phyloP scores from a whole-genome alignment of 345 rosid genomes.

The Lepidium africanum region DNA sequence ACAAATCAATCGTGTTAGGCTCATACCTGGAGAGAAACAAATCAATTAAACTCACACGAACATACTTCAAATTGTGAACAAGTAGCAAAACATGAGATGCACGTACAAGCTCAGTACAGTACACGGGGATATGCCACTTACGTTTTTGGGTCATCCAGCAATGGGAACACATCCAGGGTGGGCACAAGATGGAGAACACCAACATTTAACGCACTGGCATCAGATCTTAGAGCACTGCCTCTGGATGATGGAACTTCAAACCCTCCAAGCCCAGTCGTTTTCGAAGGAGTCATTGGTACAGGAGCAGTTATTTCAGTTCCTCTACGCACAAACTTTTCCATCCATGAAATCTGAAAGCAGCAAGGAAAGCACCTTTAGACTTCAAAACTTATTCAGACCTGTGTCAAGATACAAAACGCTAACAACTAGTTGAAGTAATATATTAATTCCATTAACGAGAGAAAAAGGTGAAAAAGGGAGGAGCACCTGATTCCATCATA shows the following conservation, averaged over 20 bases:
- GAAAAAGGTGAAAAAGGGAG: constrained; percentile 7
- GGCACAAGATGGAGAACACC: constrained; percentile 99
- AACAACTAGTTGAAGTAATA: neutral
- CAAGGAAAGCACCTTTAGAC: neutral
- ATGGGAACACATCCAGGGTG: constrained; percentile 89
- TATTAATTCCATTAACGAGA: neutral
- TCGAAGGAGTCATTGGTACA: constrained; percentile 89
- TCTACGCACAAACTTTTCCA: constrained; percentile 89
- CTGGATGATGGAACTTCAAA: constrained; percentile 96
- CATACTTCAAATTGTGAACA: neutral
- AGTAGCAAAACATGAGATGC: neutral
- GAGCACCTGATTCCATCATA: constrained; percentile 19
- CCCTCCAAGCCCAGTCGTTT: constrained; percentile 99
- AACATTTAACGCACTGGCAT: constrained; percentile 90
- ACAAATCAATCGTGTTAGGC: constrained; percentile 90
- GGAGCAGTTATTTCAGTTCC: constrained; percentile 98
- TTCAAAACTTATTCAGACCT: neutral
- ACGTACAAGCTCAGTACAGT: neutral
- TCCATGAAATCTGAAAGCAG: constrained; percentile 82
- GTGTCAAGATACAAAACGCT: neutral
- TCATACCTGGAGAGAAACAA: constrained; percentile 59
- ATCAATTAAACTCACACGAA: neutral
- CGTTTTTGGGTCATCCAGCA: constrained; percentile 73
- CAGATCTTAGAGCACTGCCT: constrained; percentile 86
- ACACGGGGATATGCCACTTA: constrained; percentile 40